These are phyloP conservation scores for Colletotrichum magnum DNA, from an alignment of 2,329 filamentous ascomycete species.

Conservation along the genomic window DNA sequence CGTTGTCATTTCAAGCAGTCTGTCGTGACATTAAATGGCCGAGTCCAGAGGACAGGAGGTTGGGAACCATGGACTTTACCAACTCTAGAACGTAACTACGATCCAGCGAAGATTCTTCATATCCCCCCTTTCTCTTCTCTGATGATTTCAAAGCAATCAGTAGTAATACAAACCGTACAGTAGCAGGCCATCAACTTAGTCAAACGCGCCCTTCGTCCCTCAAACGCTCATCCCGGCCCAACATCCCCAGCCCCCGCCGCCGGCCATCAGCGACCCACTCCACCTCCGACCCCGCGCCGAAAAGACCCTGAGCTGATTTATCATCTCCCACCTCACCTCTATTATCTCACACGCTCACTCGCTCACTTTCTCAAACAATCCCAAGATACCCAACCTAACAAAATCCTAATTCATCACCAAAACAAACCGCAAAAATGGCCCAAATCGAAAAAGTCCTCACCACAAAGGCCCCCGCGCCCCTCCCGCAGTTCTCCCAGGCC, in stretches of 20 bases:
- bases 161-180: not conserved
- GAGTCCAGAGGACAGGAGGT: too few species aligned
- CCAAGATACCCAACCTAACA: not conserved
- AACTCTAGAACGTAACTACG: too few species aligned
- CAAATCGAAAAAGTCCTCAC: slow-evolving; percentile 42
- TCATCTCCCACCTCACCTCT: slow-evolving; percentile 7
- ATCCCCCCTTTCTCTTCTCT: too few species aligned
- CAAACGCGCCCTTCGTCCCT: slow-evolving; percentile 3
- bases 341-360: not conserved
- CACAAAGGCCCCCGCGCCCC: slow-evolving; percentile 51
- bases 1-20: too few species aligned
- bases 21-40: too few species aligned
- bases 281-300: slow-evolving; percentile 34
- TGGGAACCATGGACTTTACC: too few species aligned
- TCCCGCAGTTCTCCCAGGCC: slow-evolving; percentile 72
- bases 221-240: not conserved
- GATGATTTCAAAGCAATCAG: not conserved
- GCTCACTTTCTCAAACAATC: not conserved
- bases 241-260: slow-evolving; percentile 9
- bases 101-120: too few species aligned
- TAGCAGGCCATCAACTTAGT: not conserved
- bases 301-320: slow-evolving; percentile 9
- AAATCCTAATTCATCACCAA: too few species aligned
- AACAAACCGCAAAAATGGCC: slow-evolving; percentile 17
- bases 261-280: slow-evolving; percentile 10